Base-by-base conservation (phyloP, 78 protist genomes). In the Dictyostelium purpureum region DNA sequence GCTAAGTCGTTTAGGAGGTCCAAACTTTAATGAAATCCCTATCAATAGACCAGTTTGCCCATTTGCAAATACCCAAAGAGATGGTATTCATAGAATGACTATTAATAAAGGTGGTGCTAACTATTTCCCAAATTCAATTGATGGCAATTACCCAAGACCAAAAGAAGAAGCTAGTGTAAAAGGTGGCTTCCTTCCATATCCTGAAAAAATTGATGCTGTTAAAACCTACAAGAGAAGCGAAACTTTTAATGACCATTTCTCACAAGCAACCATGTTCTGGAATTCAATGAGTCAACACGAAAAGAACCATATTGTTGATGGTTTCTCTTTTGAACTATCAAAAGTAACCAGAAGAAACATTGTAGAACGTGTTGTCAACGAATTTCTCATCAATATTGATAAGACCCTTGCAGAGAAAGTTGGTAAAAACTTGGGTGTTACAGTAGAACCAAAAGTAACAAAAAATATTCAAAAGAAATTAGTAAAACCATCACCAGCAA, bases 21-120 rank as follows among this genome's bases (percentile, higher is more conserved):
- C 94, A 6, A 89, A 89, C 52, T 89, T 88, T 77, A 65, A 70
- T 69, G 74, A 88, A 88, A 77, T 88, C 18, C 93, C 93, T 26
- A 76, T 88, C 77, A 88, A 88, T 31, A 61, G 47, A 21, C 88
- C 88, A 10, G 35, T 79, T 2, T 88, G 93, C 35, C 93, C 93
- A 57, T 73, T 83, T 49, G 35, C 71, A 6, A 83, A 83, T 59
- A 70, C 45, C 85, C 90, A 83, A 77, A 47, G 90, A 65, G 90
- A 83, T 56, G 90, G 81, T 28, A 77, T 77, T 24, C 77, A 70
- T 31, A 19, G 81, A 21, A 14, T 16, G 54, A 83, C 77, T 9
- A 70, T 65, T 2, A 83, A 83, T 21, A 40, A 19, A 24, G 43
- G 69, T 40, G 19, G n/a, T 19, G 90, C 73, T 12, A 74, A 40